Evolutionary conservation across 1,284 basidiomycete species (phyloP), one percentile per base, ranked within the genome.

Genomic region (Apiotrichum sp.): DNA sequence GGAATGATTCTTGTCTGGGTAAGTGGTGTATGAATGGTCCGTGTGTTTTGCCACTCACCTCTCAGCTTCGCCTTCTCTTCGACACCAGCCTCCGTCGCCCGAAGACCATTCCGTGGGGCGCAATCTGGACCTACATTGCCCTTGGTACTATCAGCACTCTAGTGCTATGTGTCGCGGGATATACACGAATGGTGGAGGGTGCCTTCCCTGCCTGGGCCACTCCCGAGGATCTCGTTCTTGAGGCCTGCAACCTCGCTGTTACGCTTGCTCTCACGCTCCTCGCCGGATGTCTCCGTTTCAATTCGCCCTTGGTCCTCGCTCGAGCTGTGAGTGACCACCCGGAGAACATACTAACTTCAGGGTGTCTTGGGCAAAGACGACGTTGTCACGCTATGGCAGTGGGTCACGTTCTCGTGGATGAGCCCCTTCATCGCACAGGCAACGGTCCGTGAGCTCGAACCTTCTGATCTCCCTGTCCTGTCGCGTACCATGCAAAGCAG

Each of bases 321-420:
- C 52, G 62, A 34, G 54, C 72, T 48, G 69, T 69, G 49, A 59
- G 67, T 61, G 43, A 47, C 31, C 16, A 22, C 35, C 10, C 4
- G 4, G 7, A 36, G n/a, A 31, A 14, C 6, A 16, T 9, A n/a
- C 42, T 44, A 34, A 35, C 35, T 33, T 36, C 47, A 57, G 36
- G 33, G 54, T 2, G 43, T 14, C 1, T 35, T 59, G 4, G 47
- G 36, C 6, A 39, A 39, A 3, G 88, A 92, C 71, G 88, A 91
- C 67, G 78, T 80, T 55, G 85, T 84, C 43, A 84, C 80, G n/a
- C 76, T 91, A 13, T 86, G 84, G 81, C 78, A 83, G n/a, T 90
- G 88, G 86, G 78, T 83, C 51, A 84, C 82, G 1, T 90, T 90
- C 70, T 80, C 82, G 2, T 92, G 89, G 77, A 80, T 91, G 46